A percentile compares a stretch with the other conserved stretches of the same genome.
Evolutionary conservation across 768 basidiomycete genomes (phyloP).

Genomic region (Auriculariales sp.): DNA sequence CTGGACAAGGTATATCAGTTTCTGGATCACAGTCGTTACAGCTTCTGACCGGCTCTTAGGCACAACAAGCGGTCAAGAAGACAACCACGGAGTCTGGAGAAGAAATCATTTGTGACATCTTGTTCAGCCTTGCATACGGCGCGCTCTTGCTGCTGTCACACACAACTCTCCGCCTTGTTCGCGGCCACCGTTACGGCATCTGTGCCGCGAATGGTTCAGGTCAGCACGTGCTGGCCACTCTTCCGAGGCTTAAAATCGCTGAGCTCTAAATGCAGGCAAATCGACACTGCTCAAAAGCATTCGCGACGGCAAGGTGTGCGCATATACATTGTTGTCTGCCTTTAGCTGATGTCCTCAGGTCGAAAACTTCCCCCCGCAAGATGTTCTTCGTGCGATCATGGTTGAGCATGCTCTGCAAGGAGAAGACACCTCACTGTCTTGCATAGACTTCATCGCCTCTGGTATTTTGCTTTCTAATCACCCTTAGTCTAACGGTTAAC

Average conservation of each 20-base stretch:
- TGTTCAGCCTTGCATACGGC: slow-evolving; percentile 93
- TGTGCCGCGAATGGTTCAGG: slow-evolving; percentile 93
- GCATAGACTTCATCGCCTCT: slow-evolving; percentile 81
- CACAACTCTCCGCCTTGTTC: slow-evolving; percentile 76
- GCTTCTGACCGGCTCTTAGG: neutral
- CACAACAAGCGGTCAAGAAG: slow-evolving; percentile 9
- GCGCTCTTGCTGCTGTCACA: slow-evolving; percentile 89
- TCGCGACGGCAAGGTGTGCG: slow-evolving; percentile 68
- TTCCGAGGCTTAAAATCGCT: no score
- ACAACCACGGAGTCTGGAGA: slow-evolving; percentile 49
- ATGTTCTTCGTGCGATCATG: slow-evolving; percentile 82
- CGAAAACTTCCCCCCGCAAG: slow-evolving; percentile 88
- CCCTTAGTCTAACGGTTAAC: neutral
- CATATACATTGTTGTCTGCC: no score
- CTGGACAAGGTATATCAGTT: slow-evolving; percentile 39
- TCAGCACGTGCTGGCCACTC: no score
- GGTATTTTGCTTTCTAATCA: slow-evolving; percentile 31
- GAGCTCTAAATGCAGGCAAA: no score
- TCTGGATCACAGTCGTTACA: slow-evolving; percentile 1
- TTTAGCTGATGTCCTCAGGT: slow-evolving; percentile 12
- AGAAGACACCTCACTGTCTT: slow-evolving; percentile 69
- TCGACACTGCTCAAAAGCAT: slow-evolving; percentile 92
- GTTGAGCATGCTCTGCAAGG: slow-evolving; percentile 95
- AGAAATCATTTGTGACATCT: slow-evolving; percentile 79
- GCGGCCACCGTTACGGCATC: slow-evolving; percentile 89